Evolutionary conservation across 192 early-diverging fungal genomes (phyloP).

Genomic region (Backusella liffmaniae): DNA sequence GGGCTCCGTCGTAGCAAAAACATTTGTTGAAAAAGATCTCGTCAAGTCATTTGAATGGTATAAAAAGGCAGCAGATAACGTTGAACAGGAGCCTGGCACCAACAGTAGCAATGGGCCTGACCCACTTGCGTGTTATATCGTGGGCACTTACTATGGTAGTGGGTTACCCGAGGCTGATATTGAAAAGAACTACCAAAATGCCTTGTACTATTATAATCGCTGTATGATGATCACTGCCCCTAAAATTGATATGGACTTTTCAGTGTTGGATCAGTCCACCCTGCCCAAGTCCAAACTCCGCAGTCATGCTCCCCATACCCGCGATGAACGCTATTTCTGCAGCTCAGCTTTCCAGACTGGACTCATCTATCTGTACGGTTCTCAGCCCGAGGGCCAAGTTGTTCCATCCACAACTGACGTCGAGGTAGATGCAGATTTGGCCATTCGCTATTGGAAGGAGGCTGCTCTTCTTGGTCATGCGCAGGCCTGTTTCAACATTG

Average conservation of each 20-base stretch:
- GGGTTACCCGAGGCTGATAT: constrained; percentile 32
- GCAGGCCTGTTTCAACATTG: constrained; percentile 38
- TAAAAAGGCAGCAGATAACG: constrained; percentile 31
- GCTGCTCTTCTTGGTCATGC: constrained; percentile 38
- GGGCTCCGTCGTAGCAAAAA: neutral
- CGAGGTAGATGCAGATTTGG: constrained; percentile 26
- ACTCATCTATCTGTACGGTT: constrained; percentile 36
- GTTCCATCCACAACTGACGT: constrained; percentile 20
- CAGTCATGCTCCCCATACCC: constrained; percentile 28
- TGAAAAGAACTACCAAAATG: constrained; percentile 30
- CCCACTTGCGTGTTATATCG: constrained; percentile 36
- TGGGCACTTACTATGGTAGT: constrained; percentile 33
- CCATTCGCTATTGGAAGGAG: constrained; percentile 37
- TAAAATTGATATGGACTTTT: constrained; percentile 34
- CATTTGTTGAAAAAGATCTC: constrained; percentile 22
- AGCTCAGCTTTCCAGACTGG: constrained; percentile 39
- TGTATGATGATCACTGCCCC: constrained; percentile 36
- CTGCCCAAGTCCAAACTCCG: constrained; percentile 17
- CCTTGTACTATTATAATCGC: constrained; percentile 31
- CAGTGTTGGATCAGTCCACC: constrained; percentile 1
- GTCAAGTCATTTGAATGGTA: constrained; percentile 39
- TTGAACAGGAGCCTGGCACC: neutral
- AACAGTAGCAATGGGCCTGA: constrained; percentile 27
- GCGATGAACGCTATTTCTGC: constrained; percentile 36
- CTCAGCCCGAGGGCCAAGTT: constrained; percentile 25